Evolutionary conservation across 1,284 basidiomycete genomes (phyloP).

Genomic region (Mrakiaceae sp.): DNA sequence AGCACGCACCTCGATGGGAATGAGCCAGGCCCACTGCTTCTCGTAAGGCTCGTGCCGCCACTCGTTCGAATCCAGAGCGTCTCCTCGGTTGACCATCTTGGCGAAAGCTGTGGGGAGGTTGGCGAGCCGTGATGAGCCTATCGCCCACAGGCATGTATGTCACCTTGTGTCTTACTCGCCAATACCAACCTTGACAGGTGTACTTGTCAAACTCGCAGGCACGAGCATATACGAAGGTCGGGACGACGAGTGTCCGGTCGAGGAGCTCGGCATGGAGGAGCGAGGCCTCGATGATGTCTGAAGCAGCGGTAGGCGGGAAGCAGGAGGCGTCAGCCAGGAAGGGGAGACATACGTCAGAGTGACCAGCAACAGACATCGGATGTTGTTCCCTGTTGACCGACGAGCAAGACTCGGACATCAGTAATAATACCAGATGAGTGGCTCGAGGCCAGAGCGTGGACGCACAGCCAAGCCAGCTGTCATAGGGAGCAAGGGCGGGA

Average conservation of each 20-base stretch:
- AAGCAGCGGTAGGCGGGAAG: conserved; percentile 1
- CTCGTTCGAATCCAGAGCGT: conserved; percentile 29
- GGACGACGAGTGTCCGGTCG: conserved; percentile 35
- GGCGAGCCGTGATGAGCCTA: not conserved
- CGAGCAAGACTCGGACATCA: not conserved
- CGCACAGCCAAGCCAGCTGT: conserved; percentile 5
- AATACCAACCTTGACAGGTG: conserved; percentile 12
- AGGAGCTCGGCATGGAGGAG: conserved; percentile 34
- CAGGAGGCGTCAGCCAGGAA: not conserved
- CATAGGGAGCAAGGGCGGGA: no score
- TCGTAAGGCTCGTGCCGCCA: conserved; percentile 36
- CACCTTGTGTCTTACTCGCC: no score
- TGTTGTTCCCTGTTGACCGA: conserved; percentile 20
- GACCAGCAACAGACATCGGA: not conserved
- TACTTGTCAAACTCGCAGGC: conserved; percentile 34
- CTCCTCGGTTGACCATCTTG: conserved; percentile 34
- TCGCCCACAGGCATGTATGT: not conserved
- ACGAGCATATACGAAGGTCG: conserved; percentile 38
- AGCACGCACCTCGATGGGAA: conserved; percentile 29
- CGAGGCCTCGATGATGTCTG: conserved; percentile 37
- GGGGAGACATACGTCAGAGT: not conserved
- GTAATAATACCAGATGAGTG: no score
- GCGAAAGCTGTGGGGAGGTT: conserved; percentile 24
- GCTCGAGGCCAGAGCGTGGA: no score
- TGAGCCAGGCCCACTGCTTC: conserved; percentile 36